phyloP scores from a whole-genome alignment of 2,329 filamentous ascomycete genomes.

The Xylariaceae sp. region DNA sequence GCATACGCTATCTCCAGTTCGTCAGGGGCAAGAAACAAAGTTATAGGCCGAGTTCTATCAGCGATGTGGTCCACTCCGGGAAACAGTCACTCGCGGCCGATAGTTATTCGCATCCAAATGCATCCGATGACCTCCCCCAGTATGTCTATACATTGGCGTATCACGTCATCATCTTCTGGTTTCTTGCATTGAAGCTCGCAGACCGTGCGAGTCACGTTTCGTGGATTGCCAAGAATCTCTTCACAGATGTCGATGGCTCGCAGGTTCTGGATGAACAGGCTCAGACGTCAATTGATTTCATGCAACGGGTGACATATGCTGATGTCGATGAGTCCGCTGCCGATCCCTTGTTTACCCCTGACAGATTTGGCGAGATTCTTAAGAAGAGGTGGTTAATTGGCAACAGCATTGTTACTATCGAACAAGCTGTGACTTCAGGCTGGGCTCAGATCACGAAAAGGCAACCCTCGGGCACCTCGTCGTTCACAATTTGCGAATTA shows the following conservation, averaged over 20 bases:
- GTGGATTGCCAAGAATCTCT: conserved; percentile 89
- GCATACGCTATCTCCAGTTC: conserved; percentile 90
- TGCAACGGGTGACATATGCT: conserved; percentile 86
- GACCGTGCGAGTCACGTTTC: conserved; percentile 84
- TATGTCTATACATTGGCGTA: conserved; percentile 95
- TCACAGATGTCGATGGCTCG: conserved; percentile 76
- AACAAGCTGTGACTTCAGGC: conserved; percentile 70
- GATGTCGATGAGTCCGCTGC: conserved; percentile 80
- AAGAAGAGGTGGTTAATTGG: conserved; percentile 76
- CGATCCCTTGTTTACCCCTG: conserved; percentile 69
- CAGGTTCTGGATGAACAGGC: conserved; percentile 89
- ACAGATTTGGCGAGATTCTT: conserved; percentile 69
- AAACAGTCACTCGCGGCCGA: conserved; percentile 32
- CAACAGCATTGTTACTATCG: conserved; percentile 75
- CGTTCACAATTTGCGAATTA: conserved; percentile 65
- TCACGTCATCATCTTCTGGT: conserved; percentile 97
- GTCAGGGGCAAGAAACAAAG: conserved; percentile 71
- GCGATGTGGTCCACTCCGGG: conserved; percentile 48
- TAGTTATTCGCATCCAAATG: conserved; percentile 42
- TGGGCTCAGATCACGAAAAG: conserved; percentile 75
- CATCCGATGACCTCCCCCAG: conserved; percentile 79
- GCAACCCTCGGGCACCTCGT: conserved; percentile 72
- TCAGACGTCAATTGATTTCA: conserved; percentile 91
- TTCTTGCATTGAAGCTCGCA: conserved; percentile 83
- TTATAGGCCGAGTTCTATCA: conserved; percentile 53